Evolutionary conservation across 192 early-diverging fungal genomes (phyloP).

Genomic region (Coemansia sp.): DNA sequence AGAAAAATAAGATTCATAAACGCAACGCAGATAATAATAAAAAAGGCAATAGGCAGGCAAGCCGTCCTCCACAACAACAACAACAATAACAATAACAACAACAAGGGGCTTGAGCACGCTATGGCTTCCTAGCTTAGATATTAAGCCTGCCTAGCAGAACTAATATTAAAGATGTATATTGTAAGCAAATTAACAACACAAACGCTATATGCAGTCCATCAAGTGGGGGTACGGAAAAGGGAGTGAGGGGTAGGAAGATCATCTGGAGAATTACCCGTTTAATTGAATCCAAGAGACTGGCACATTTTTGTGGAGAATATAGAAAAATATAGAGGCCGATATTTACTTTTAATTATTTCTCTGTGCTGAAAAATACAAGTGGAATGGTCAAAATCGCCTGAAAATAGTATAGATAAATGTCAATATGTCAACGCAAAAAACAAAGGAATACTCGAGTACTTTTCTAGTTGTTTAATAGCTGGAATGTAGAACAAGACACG

Average conservation of each 20-base stretch:
- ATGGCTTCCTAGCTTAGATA: neutral
- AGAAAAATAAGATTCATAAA: neutral
- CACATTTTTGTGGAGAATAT: neutral
- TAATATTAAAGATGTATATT: neutral
- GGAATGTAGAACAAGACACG: too few relatives aligned
- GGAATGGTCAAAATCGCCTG: too few relatives aligned
- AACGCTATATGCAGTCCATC: neutral
- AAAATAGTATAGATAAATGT: too few relatives aligned
- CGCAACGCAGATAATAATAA: neutral
- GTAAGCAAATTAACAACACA: conserved; percentile 1
- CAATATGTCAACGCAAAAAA: too few relatives aligned
- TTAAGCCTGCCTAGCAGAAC: neutral
- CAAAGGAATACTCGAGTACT: too few relatives aligned
- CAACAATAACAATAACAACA: neutral
- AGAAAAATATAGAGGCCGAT: neutral
- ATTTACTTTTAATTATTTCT: neutral
- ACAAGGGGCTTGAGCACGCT: neutral
- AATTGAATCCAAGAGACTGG: conserved; percentile 7
- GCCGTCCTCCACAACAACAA: neutral
- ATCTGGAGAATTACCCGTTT: neutral
- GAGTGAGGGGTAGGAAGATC: neutral
- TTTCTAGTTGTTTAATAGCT: too few relatives aligned
- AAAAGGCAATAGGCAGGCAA: neutral
- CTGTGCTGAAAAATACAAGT: too few relatives aligned
- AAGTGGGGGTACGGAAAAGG: neutral